Conservation (phyloP, 1,284 basidiomycete species). For the Ustilago nuda region DNA sequence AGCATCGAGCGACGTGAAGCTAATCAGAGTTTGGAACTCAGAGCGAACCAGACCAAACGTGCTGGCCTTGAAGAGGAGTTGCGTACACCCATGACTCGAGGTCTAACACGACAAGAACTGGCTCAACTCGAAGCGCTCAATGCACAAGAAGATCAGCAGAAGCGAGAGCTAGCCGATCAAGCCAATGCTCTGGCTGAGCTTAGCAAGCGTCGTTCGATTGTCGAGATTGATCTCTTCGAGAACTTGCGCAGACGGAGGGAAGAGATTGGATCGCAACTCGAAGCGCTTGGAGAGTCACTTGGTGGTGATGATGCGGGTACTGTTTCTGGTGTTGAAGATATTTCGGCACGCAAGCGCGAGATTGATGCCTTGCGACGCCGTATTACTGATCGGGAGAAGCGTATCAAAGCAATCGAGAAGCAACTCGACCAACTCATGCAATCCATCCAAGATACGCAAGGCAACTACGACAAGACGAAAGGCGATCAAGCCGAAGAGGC, state of each 20-base stretch:
- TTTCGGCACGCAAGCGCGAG: slow-evolving; percentile 74
- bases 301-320: slow-evolving; percentile 76
- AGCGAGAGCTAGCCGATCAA: slow-evolving; percentile 78
- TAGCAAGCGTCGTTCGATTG: slow-evolving; percentile 79
- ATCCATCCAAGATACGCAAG: slow-evolving; percentile 77
- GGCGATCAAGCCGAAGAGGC: slow-evolving; percentile 85
- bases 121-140: slow-evolving; percentile 78
- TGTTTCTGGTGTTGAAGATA: slow-evolving; percentile 79
- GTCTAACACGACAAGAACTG: slow-evolving; percentile 81
- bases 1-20: slow-evolving; percentile 78
- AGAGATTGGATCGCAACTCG: slow-evolving; percentile 82
- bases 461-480: slow-evolving; percentile 80
- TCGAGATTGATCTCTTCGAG: slow-evolving; percentile 95
- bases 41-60: slow-evolving; percentile 74
- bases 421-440: slow-evolving; percentile 75
- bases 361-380: slow-evolving; percentile 71
- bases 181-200: slow-evolving; percentile 81
- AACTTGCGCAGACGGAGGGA: slow-evolving; percentile 81
- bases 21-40: slow-evolving; percentile 80
- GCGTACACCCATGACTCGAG: slow-evolving; percentile 79
- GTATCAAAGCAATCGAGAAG: slow-evolving; percentile 69
- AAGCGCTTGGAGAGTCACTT: slow-evolving; percentile 76
- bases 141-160: slow-evolving; percentile 80
- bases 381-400: slow-evolving; percentile 68
- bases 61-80: slow-evolving; percentile 80